Evolutionary conservation across 2,329 filamentous ascomycete genomes (phyloP), one percentile per base, ranked within the genome.

Genomic region (Colletotrichum liriopes): DNA sequence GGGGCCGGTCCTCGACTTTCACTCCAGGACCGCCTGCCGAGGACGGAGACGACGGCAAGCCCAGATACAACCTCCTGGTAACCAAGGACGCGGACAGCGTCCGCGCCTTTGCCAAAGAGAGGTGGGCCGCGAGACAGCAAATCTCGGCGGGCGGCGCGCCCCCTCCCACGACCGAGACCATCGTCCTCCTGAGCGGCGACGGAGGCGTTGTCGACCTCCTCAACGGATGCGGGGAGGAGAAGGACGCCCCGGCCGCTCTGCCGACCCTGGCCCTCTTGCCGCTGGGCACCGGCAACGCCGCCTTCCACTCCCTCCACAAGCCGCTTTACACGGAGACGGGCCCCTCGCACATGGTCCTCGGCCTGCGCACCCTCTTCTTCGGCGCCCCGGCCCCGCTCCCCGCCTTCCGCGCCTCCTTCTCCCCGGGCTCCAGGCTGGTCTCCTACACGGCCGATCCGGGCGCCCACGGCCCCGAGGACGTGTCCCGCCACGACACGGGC

Each of bases 181-280:
- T 98, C 35, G 82, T 98, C 39, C 87, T 98, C 16, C 86, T 98
- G 6, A 96, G 93, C 60, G 96, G 96, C 8, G 96, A 98, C 80
- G 96, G 96, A 18, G 96, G 95, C 7, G 82, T 97, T 2, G 88
- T 95, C 23, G 96, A 98, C 76, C 85, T 96, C 1, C 85, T 98
- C 71, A 97, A 98, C 78, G 89, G 88, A 3, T 85, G 80, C 35
- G 78, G 80, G 14, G 75, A 81, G 14, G 75, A 78, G 35, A 74
- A 75, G 0, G 65, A 71, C 1, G 49, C 65, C 1, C 71, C 70
- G 18, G 51, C 66, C 0, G 47, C 73, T 0, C 76, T 78, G 6
- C 87, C 89, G 0, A 81, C 86, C 2, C 78, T 93, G 41, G 85
- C 84, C 0, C 78, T 91, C 18, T 79, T 93, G 20, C 91, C 91